Evolutionary conservation across 208 protist genomes (phyloP).

Genomic region (Trypanosoma brucei): DNA sequence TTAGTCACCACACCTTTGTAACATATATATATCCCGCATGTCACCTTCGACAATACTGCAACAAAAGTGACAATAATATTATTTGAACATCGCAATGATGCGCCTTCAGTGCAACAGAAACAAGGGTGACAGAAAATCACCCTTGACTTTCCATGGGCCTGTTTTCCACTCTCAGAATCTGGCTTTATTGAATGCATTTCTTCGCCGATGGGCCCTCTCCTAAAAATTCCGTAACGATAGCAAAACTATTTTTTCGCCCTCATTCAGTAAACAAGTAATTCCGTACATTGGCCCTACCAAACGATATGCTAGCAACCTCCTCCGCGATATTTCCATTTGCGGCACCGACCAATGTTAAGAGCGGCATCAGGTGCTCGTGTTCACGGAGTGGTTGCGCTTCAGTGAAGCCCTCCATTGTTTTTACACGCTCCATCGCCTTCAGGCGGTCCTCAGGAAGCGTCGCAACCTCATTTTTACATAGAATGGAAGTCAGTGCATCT

Average conservation of each 20-base stretch:
- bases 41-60: too few species aligned
- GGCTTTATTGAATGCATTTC: too few species aligned
- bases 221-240: background rate
- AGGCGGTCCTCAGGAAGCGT: constrained; percentile 28
- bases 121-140: too few species aligned
- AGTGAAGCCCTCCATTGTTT: constrained; percentile 45
- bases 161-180: too few species aligned
- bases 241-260: background rate
- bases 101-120: too few species aligned
- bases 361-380: constrained; percentile 82
- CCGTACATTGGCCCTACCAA: constrained; percentile 33
- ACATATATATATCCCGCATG: too few species aligned
- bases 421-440: constrained; percentile 28
- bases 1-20: too few species aligned
- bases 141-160: too few species aligned
- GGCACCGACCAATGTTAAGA: constrained; percentile 64
- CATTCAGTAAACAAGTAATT: constrained; percentile 41
- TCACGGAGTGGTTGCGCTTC: constrained; percentile 46
- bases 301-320: constrained; percentile 37
- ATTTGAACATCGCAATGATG: too few species aligned
- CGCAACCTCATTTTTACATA: constrained; percentile 1
- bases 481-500: constrained; percentile 37
- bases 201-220: too few species aligned
- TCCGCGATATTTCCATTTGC: constrained; percentile 26
- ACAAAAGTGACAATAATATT: too few species aligned